phyloP scores from a whole-genome alignment of 2,329 filamentous ascomycete genomes.

The Blastomyces gilchristii region DNA sequence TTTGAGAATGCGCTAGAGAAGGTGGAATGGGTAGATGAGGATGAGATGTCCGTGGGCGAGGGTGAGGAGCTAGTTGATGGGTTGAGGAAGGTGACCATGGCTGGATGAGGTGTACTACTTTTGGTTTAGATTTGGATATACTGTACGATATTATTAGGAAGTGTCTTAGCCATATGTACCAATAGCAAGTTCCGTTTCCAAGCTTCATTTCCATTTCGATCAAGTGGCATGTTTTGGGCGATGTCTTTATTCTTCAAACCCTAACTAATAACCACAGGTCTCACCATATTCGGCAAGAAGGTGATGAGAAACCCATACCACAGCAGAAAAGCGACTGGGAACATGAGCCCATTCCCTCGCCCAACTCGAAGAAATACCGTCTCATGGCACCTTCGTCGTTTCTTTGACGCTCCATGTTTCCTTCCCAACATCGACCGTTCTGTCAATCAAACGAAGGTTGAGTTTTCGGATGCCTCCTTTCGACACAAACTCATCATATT shows the following conservation, averaged over 20 bases:
- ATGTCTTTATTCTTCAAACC: background rate
- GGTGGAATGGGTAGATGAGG: slow-evolving; percentile 17
- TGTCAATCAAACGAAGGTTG: background rate
- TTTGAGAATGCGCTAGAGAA: slow-evolving; percentile 43
- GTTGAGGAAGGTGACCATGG: background rate
- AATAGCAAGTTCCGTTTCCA: background rate
- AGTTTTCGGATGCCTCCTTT: background rate
- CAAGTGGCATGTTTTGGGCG: background rate
- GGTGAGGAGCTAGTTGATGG: background rate
- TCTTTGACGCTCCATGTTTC: background rate
- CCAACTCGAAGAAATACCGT: background rate
- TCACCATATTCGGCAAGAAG: background rate
- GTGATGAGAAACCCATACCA: background rate
- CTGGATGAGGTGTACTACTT: background rate
- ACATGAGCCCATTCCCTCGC: background rate
- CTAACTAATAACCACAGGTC: background rate
- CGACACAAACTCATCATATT: background rate
- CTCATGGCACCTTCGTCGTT: background rate
- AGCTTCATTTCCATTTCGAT: background rate
- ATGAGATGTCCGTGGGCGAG: background rate
- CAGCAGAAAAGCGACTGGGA: background rate
- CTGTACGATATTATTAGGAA: background rate
- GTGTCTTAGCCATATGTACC: background rate
- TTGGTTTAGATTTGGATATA: background rate
- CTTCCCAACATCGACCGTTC: background rate